Conservation (phyloP, 2,329 filamentous ascomycete genomes). For the Sporothrix curviconia region DNA sequence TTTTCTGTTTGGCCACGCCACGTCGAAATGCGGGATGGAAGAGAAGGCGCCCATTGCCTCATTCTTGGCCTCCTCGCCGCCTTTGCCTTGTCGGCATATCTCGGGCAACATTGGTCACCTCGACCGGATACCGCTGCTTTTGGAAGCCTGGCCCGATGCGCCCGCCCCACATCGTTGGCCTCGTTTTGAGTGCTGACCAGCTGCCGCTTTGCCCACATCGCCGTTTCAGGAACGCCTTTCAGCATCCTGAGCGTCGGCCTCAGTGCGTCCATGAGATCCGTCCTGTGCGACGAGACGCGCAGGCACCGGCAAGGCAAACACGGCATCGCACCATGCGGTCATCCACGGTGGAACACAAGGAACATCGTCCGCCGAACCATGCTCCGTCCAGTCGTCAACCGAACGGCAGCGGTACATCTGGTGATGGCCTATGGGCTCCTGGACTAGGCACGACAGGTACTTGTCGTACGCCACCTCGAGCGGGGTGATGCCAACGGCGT, state of each 20-base stretch:
- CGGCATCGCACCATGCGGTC: not conserved
- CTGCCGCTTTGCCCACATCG: constrained; percentile 31
- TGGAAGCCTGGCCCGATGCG: constrained; percentile 22
- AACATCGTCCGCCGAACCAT: not conserved
- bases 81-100: too few species aligned
- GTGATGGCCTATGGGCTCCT: constrained; percentile 16
- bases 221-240: constrained; percentile 2
- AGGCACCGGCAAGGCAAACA: too few species aligned
- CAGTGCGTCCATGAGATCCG: not conserved
- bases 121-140: constrained; percentile 10
- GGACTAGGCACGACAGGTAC: constrained; percentile 37
- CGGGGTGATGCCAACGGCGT: constrained; percentile 68
- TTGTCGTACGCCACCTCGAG: constrained; percentile 58
- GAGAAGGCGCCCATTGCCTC: too few species aligned
- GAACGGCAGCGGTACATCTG: too few species aligned
- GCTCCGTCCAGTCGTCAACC: not conserved
- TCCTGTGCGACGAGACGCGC: too few species aligned
- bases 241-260: not conserved
- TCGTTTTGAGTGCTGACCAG: constrained; percentile 50
- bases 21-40: too few species aligned
- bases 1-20: too few species aligned
- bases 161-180: constrained; percentile 37
- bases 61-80: too few species aligned
- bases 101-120: not conserved
- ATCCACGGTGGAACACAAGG: not conserved